Percentiles rank a stretch among this genome's conserved stretches.
Conservation (phyloP, 2,329 filamentous ascomycete species). For the Passalora sequoiae region DNA sequence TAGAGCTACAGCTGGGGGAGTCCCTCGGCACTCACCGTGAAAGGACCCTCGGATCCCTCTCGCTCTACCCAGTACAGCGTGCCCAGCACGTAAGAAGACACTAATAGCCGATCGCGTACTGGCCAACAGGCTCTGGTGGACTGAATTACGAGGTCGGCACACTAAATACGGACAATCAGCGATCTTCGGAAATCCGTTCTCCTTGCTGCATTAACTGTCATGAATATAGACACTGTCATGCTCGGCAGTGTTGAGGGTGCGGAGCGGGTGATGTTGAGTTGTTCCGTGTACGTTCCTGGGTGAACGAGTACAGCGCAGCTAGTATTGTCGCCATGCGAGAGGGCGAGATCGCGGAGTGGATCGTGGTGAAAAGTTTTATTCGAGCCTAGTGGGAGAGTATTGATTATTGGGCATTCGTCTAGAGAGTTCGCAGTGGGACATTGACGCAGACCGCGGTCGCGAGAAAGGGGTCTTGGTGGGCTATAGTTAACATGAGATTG, state of each 20-base stretch:
- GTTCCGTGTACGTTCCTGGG: conserved; percentile 57
- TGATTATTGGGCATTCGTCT: conserved; percentile 37
- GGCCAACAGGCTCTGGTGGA: too few species aligned
- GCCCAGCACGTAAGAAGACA: too few species aligned
- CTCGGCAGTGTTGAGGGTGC: too few species aligned
- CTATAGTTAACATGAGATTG: conserved; percentile 5
- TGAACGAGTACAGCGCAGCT: conserved; percentile 55
- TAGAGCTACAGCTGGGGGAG: too few species aligned
- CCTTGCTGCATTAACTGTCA: conserved; percentile 49
- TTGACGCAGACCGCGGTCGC: conserved; percentile 32
- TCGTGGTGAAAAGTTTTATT: conserved; percentile 30
- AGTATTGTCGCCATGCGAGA: conserved; percentile 42
- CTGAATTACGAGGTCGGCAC: too few species aligned
- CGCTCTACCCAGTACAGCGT: too few species aligned
- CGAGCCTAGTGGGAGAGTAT: conserved; percentile 31
- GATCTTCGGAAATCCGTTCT: conserved; percentile 46
- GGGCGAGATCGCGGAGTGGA: conserved; percentile 47
- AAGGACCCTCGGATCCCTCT: too few species aligned
- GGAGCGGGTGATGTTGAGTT: conserved; percentile 59
- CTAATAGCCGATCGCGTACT: too few species aligned
- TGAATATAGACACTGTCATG: conserved; percentile 62
- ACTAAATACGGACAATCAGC: too few species aligned
- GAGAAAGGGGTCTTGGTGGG: too few species aligned
- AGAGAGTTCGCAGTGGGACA: conserved; percentile 35
- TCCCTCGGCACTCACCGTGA: too few species aligned